Conservation (phyloP, 208 protist genomes). For the Trichomonas gallinae region DNA sequence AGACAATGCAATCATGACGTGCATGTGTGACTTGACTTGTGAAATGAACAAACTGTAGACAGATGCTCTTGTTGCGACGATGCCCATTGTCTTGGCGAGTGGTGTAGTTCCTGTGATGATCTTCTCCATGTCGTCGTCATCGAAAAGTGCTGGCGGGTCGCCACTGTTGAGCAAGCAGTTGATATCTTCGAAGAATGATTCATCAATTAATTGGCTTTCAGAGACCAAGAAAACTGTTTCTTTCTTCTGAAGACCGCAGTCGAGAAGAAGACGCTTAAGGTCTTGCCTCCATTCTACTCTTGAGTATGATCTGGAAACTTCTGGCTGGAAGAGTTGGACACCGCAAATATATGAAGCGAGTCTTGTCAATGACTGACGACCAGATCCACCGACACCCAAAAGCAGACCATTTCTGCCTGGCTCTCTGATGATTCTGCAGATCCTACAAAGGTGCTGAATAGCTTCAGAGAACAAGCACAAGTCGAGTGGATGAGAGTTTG, state of each 20-base stretch:
- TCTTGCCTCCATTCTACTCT: slow-evolving; percentile 42
- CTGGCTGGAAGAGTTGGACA: slow-evolving; percentile 27
- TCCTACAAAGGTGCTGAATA: slow-evolving; percentile 74
- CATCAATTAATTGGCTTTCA: slow-evolving; percentile 77
- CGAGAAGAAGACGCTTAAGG: slow-evolving; percentile 50
- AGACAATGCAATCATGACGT: slow-evolving; percentile 81
- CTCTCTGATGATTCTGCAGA: slow-evolving; percentile 80
- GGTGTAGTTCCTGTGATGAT: slow-evolving; percentile 54
- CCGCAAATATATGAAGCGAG: slow-evolving; percentile 52
- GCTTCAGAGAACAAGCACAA: slow-evolving; percentile 91
- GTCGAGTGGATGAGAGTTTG: slow-evolving; percentile 63
- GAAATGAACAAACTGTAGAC: slow-evolving; percentile 74
- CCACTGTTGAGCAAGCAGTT: slow-evolving; percentile 90
- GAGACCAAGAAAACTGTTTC: slow-evolving; percentile 74
- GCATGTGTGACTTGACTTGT: slow-evolving; percentile 74
- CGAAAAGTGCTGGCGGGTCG: slow-evolving; percentile 84
- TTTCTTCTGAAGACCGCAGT: slow-evolving; percentile 69
- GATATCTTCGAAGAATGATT: slow-evolving; percentile 85
- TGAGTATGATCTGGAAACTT: slow-evolving; percentile 61
- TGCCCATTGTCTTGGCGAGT: slow-evolving; percentile 43
- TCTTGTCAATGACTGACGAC: slow-evolving; percentile 78
- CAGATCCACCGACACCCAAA: slow-evolving; percentile 81
- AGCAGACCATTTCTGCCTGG: slow-evolving; percentile 77
- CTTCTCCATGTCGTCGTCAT: slow-evolving; percentile 70
- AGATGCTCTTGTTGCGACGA: slow-evolving; percentile 67